Evolutionary conservation across 768 basidiomycete species (phyloP), one percentile per base, ranked within the genome.

Genomic region (Termitomyces sp.): DNA sequence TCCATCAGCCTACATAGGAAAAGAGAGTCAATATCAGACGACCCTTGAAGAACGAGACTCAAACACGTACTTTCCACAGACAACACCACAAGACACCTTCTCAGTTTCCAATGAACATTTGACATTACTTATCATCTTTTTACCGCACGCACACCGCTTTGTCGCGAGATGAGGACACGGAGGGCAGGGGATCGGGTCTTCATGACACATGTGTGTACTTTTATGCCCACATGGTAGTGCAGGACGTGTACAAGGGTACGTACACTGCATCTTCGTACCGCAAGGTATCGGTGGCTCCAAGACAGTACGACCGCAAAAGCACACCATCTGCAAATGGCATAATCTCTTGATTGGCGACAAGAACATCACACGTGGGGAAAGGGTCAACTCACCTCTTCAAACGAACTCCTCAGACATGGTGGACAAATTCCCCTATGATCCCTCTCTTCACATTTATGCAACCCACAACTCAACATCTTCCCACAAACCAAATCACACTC

Each of bases 211-310:
- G 70, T 98, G 97, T 0, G 80, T 79, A 0, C 84, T 79, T 58
- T 81, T 82, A 64, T 98, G 97, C 0, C 94, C 95, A 63, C 97
- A 99, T 0, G 81, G 65, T 0, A 86, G 87, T 1, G 83, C 71
- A 1, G 87, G 84, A 0, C 78, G 72, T 2, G 82, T 75, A 70
- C 97, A 99, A 0, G 90, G 93, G 71, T 89, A 90, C 1, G 75
- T 71, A 66, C 97, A 99, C 37, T 75, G 71, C 62, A 99, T 84
- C 27, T 72, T 74, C 0, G 90, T 95, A 16, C 92, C 93, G 63
- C 96, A 98, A 0, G 88, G 82, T 37, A 97, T 85, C 0, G 95
- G 95, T 0, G 95, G 95, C 34, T 94, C 88, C 21, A 95, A 73
- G 16, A 92, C 79, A 2, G 94, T 98, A n/a, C 84, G 80, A 0